phyloP scores from a whole-genome alignment of 371 early-diverging fungal genomes.

The Catenaria anguillulae region DNA sequence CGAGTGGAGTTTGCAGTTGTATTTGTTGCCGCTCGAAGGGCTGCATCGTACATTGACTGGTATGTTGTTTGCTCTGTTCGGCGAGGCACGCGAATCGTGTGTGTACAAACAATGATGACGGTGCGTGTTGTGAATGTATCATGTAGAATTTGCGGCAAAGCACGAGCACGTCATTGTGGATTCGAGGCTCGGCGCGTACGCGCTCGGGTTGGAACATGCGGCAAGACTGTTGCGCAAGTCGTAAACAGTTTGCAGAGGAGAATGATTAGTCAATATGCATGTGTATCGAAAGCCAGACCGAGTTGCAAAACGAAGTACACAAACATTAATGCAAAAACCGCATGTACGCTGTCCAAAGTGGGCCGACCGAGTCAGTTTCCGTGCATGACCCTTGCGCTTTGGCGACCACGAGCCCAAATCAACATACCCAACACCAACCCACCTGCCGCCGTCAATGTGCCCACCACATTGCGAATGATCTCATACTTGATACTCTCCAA shows the following conservation, averaged over 20 bases:
- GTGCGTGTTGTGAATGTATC: no score
- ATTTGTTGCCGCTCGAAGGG: constrained; percentile 23
- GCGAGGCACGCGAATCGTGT: neutral
- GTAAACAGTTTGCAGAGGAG: no score
- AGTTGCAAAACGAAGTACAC: neutral
- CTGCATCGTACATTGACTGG: constrained; percentile 21
- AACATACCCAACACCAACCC: constrained; percentile 51
- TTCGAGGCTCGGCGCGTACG: neutral
- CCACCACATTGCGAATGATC: constrained; percentile 11
- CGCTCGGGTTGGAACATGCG: neutral
- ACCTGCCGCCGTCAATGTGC: constrained; percentile 69
- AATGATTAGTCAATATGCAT: no score
- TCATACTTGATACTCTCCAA: constrained; percentile 71
- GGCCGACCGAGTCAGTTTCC: neutral
- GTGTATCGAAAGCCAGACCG: no score
- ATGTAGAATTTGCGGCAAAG: neutral
- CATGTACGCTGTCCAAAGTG: neutral
- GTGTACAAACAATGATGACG: no score
- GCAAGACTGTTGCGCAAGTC: neutral
- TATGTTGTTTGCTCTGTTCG: neutral
- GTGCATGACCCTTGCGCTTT: neutral
- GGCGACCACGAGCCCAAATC: no score
- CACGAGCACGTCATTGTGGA: neutral
- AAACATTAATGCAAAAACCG: neutral
- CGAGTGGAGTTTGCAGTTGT: constrained; percentile 38